Conservation (phyloP, 495 filamentous ascomycete genomes). For the Hypoxylon perforatum region DNA sequence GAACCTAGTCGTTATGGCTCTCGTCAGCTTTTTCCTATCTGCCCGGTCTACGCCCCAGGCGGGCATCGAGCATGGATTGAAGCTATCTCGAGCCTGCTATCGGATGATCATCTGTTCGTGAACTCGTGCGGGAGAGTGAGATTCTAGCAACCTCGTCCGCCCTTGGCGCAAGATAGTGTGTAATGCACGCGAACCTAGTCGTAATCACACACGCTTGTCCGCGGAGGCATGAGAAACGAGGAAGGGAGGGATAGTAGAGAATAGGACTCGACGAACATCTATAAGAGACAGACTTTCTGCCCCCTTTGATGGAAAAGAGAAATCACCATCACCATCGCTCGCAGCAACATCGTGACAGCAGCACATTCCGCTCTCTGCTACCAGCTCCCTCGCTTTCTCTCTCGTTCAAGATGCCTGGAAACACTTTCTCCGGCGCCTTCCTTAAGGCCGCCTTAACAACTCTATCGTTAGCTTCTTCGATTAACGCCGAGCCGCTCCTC, state of each 20-base stretch:
- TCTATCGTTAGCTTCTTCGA: not conserved
- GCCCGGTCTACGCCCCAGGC: not conserved
- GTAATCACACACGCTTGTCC: not conserved
- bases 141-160: not conserved
- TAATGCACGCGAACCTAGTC: not conserved
- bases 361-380: not conserved
- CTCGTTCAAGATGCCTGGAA: not conserved
- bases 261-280: not conserved
- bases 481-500: not conserved
- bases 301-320: not conserved
- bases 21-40: slow-evolving; percentile 1
- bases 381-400: not conserved
- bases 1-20: not conserved
- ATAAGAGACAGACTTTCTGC: slow-evolving; percentile 1
- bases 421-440: not conserved
- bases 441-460: slow-evolving; percentile 2
- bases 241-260: too few species aligned
- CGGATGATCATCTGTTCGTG: not conserved
- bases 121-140: not conserved
- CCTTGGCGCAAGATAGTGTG: not conserved
- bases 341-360: too few species aligned
- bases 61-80: not conserved
- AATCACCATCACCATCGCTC: not conserved
- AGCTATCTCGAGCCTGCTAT: not conserved
- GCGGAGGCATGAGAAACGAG: not conserved